Conservation (phyloP, 176 grass and related monocot genomes). For the Phragmites australis region DNA sequence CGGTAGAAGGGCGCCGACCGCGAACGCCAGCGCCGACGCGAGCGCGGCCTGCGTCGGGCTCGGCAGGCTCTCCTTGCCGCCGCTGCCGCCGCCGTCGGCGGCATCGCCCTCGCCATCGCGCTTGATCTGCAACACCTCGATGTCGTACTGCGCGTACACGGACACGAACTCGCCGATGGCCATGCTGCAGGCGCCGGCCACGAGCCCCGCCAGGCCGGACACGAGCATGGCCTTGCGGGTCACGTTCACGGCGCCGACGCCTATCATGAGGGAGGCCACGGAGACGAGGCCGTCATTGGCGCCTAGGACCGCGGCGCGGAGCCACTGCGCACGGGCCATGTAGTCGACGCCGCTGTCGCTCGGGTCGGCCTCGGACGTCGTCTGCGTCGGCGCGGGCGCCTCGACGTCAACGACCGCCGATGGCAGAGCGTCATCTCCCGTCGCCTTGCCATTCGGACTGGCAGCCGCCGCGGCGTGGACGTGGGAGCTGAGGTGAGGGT, state of each 20-base stretch:
- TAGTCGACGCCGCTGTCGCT: conserved; percentile 44
- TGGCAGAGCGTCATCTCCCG: neutral
- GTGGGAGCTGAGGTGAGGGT: conserved; percentile 41
- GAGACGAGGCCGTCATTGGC: conserved; percentile 97
- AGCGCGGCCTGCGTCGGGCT: conserved; percentile 66
- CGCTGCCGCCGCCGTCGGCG: neutral
- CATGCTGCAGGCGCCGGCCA: conserved; percentile 97
- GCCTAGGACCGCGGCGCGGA: conserved; percentile 86
- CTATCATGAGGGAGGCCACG: conserved; percentile 91
- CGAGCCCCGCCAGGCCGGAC: conserved; percentile 76
- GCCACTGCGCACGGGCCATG: conserved; percentile 89
- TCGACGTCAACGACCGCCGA: conserved; percentile 20
- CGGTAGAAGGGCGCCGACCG: conserved; percentile 64
- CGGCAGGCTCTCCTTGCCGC: conserved; percentile 45
- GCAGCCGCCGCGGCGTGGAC: conserved; percentile 40
- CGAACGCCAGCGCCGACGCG: conserved; percentile 82
- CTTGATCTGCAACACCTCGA: conserved; percentile 60
- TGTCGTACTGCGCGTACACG: conserved; percentile 91
- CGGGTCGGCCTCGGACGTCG: neutral
- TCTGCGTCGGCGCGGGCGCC: neutral
- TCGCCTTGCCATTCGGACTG: neutral
- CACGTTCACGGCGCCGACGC: conserved; percentile 62
- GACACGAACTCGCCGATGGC: conserved; percentile 96
- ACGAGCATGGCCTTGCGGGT: conserved; percentile 65
- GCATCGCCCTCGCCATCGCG: neutral